Base-by-base conservation (phyloP, 2,329 filamentous ascomycete species). In the Emmonsiellopsis sp. region DNA sequence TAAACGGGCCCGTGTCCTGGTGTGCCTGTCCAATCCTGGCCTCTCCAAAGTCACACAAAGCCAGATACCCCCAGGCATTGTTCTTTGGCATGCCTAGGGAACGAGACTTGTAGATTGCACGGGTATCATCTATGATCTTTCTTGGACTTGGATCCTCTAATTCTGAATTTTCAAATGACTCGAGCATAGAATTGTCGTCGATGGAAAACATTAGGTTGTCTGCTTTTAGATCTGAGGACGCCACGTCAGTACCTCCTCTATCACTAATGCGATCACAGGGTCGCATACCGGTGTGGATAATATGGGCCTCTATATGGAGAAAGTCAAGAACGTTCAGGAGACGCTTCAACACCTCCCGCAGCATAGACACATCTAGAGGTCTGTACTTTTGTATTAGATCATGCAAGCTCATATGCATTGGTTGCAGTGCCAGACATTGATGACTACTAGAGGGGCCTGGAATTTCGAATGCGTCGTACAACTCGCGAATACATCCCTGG, bases 11-110 rank as follows among this genome's bases (percentile, higher is more conserved):
- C 10, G 57, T 51, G 5, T n/a, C 31, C 3, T 17, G 13, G 14
- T 43, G 42, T 5, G 10, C 11, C 21, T 55, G 56, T 2, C 56
- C 54, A 46, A 57, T 57, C 17, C 62, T 55, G 53, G 61, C 61
- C 43, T 64, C 54, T 1, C 62, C 60, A 44, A 68, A 63, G 46
- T 65, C 64, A 11, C 56, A 59, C n/a, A 67, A 43, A 13, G 64
- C 54, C n/a, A 62, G 63, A 42, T 56, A 58, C 13, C 61, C 17
- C 42, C 42, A 27, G 42, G 17, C 60, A 56, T 61, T 45, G 2
- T 56, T n/a, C 14, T 60, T 62, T 3, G 62, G 56, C 10, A 53
- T 62, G 2, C 46, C 47, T 2, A 66, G 57, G 7, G 61, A 48
- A 13, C 61, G 57, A 14, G 63, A 62, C 14, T 47, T 31, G 55